Conservation (phyloP, 1,284 basidiomycete species). For the Chiua sp. region DNA sequence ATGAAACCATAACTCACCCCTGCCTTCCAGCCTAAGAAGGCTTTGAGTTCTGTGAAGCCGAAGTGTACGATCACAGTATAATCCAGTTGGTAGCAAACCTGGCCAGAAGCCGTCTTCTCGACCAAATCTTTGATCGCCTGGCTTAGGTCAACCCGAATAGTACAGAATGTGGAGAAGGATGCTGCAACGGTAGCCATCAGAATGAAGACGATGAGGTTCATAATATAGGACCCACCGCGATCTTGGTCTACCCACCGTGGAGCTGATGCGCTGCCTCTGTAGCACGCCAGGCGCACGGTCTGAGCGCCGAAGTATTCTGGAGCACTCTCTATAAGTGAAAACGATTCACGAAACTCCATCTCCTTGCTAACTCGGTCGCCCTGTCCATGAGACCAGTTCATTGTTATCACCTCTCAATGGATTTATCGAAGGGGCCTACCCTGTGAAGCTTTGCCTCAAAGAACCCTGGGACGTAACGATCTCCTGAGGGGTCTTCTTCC, state of each 20-base stretch:
- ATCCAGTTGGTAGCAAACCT: slow-evolving; percentile 10
- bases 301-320: slow-evolving; percentile 8
- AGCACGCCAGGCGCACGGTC: slow-evolving; percentile 4
- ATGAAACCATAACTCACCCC: slow-evolving; percentile 1
- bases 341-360: slow-evolving; percentile 5
- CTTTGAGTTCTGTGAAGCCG: slow-evolving; percentile 8
- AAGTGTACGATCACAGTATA: slow-evolving; percentile 15
- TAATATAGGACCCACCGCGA: neutral
- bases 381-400: neutral
- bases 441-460: slow-evolving; percentile 7
- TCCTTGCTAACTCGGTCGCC: neutral
- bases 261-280: slow-evolving; percentile 8
- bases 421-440: neutral
- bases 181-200: neutral
- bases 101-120: neutral
- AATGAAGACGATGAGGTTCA: neutral
- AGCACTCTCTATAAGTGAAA: slow-evolving; percentile 2
- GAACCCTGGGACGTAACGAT: slow-evolving; percentile 6
- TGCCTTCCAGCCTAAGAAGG: slow-evolving; percentile 7
- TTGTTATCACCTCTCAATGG: neutral
- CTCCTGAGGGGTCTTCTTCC: slow-evolving; percentile 8
- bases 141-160: slow-evolving; percentile 2
- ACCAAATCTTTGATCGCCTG: slow-evolving; percentile 1
- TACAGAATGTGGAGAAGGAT: slow-evolving; percentile 5
- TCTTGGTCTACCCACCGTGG: slow-evolving; percentile 18